A percentile compares a stretch with the other conserved stretches of the same genome.
Conservation (phyloP, 306 rosid genomes). For the Lablab purpureus region DNA sequence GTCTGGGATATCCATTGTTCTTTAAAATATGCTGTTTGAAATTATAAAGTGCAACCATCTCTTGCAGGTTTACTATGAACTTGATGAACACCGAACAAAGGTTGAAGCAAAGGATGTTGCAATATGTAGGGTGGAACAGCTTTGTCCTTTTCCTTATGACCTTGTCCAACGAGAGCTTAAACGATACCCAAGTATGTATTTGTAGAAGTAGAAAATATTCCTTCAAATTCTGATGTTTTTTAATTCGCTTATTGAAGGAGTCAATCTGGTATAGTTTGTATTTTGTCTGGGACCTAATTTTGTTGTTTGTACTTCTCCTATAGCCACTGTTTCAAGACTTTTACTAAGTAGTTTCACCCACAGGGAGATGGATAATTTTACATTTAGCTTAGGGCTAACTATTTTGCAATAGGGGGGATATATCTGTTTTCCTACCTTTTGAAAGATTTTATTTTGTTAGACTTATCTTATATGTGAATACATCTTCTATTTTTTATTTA, state of each 20-base stretch:
- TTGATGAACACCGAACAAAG: conserved; percentile 81
- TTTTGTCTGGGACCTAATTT: background rate
- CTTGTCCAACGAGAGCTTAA: conserved; percentile 92
- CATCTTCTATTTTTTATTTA: conserved; percentile 25
- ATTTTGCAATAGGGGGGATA: background rate
- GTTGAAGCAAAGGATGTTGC: conserved; percentile 80
- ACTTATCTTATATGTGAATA: conserved; percentile 1
- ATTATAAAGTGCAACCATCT: background rate
- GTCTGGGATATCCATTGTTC: conserved; percentile 22
- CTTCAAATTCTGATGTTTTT: background rate
- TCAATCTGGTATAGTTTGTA: background rate
- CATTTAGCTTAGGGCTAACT: background rate
- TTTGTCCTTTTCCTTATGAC: conserved; percentile 96
- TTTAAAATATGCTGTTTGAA: conserved; percentile 25
- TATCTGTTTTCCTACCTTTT: background rate
- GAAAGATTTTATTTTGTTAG: background rate
- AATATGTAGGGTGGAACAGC: conserved; percentile 93
- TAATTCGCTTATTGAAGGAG: background rate
- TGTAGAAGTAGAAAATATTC: conserved; percentile 19
- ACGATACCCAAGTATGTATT: conserved; percentile 87
- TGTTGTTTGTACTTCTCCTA: conserved; percentile 9
- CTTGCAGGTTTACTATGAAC: conserved; percentile 90
- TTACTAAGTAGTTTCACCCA: conserved; percentile 1
- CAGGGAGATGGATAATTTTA: background rate
- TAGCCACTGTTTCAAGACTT: background rate